Conservation (phyloP, 257 asterid genomes). For the Solanum appendiculatum region DNA sequence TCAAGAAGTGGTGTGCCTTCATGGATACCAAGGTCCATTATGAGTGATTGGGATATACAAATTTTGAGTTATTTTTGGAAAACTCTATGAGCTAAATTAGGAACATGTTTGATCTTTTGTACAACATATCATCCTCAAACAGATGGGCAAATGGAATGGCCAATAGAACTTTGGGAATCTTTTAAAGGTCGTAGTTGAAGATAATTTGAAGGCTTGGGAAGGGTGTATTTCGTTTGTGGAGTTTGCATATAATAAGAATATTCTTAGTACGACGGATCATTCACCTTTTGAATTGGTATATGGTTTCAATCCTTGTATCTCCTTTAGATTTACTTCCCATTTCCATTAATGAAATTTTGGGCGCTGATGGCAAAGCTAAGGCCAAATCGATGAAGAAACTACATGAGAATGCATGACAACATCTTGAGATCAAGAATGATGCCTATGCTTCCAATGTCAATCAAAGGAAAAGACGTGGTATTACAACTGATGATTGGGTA, state of each 20-base stretch:
- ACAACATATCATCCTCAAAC: neutral
- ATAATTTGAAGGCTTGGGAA: neutral
- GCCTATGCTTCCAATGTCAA: neutral
- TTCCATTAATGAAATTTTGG: neutral
- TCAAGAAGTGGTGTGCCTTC: neutral
- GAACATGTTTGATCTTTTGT: neutral
- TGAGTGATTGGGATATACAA: neutral
- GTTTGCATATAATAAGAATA: neutral
- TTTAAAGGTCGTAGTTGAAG: neutral
- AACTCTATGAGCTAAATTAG: neutral
- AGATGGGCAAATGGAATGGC: neutral
- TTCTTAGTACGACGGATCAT: neutral
- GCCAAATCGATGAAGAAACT: neutral
- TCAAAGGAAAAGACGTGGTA: neutral
- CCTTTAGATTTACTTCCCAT: neutral
- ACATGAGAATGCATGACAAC: neutral
- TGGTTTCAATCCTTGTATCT: neutral
- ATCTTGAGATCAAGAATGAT: neutral
- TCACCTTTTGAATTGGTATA: neutral
- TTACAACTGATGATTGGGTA: neutral
- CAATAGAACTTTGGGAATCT: neutral
- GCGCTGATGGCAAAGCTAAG: neutral
- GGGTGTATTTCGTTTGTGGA: neutral
- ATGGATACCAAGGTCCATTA: neutral
- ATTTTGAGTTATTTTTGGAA: neutral